These are phyloP conservation scores for Agaricus subrufescens DNA, from an alignment of 768 basidiomycete genomes.

Conservation along the genomic window DNA sequence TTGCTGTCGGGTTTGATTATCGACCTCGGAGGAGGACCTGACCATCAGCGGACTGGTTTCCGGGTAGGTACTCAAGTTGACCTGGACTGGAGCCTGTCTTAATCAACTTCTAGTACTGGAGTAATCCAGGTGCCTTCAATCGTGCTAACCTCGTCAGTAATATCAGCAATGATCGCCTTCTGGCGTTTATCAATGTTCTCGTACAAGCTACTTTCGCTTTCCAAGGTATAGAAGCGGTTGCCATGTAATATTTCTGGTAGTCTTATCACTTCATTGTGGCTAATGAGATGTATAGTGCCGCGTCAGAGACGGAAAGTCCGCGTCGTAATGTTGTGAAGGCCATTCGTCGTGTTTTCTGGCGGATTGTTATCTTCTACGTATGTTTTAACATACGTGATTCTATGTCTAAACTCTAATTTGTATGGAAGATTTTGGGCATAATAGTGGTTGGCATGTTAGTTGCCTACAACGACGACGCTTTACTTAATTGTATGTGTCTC, in stretches of 20 bases:
- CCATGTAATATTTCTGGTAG: conserved; percentile 35
- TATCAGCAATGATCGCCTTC: conserved; percentile 42
- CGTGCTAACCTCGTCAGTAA: conserved; percentile 35
- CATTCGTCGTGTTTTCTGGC: too few relatives aligned
- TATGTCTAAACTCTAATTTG: too few relatives aligned
- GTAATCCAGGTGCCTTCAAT: conserved; percentile 60
- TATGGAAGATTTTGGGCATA: too few relatives aligned
- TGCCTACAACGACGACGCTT: conserved; percentile 53
- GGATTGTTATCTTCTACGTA: too few relatives aligned
- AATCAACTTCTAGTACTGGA: conserved; percentile 48
- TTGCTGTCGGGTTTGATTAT: conserved; percentile 62
- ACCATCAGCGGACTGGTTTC: conserved; percentile 64
- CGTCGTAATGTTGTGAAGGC: conserved; percentile 75
- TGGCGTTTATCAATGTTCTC: conserved; percentile 39
- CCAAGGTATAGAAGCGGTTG: conserved; percentile 73
- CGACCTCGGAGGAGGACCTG: conserved; percentile 75
- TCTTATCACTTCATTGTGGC: too few relatives aligned
- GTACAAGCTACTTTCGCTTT: conserved; percentile 68
- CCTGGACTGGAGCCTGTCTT: conserved; percentile 12
- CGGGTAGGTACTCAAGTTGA: conserved; percentile 31
- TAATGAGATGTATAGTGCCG: conserved; percentile 29
- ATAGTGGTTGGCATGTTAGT: too few relatives aligned
- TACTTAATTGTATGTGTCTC: conserved; percentile 33
- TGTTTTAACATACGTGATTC: too few relatives aligned
- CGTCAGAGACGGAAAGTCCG: conserved; percentile 74